Percentiles rank a stretch among this genome's conserved stretches.
Conservation (phyloP, 805 yeast genomes). For the Starmerella bombi region DNA sequence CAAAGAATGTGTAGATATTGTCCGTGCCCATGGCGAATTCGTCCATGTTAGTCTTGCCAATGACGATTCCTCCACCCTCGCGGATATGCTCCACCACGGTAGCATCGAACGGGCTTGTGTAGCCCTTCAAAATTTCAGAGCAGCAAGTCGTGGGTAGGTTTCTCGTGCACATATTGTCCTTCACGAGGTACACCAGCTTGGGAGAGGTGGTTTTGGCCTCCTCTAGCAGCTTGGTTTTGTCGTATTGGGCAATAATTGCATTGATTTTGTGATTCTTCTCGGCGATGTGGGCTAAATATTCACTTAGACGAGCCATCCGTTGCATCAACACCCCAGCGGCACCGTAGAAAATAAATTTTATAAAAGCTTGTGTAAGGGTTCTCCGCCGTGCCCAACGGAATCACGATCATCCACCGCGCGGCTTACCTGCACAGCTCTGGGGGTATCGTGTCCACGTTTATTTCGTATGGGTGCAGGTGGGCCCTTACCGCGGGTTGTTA, state of each 20-base stretch:
- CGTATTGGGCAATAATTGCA: conserved; percentile 24
- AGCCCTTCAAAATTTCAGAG: conserved; percentile 46
- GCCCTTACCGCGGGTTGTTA: no score
- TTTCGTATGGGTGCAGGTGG: no score
- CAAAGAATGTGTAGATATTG: conserved; percentile 27
- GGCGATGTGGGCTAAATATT: conserved; percentile 22
- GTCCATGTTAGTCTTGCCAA: conserved; percentile 86
- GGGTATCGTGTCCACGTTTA: no score
- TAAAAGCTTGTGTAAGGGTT: no score
- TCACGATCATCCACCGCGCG: no score
- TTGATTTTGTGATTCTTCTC: conserved; percentile 21
- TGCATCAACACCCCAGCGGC: conserved; percentile 5
- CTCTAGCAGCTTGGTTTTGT: conserved; percentile 10
- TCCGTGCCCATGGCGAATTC: conserved; percentile 91
- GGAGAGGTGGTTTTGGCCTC: conserved; percentile 5
- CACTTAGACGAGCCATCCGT: conserved; percentile 7
- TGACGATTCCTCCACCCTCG: conserved; percentile 33
- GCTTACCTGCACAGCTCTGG: no score
- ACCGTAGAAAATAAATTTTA: no score
- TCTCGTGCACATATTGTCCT: conserved; percentile 68
- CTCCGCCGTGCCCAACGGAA: no score
- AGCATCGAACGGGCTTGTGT: conserved; percentile 67
- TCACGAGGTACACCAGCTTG: conserved; percentile 36
- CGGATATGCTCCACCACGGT: conserved; percentile 50
- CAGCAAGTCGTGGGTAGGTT: conserved; percentile 66